Evolutionary conservation across 1,284 basidiomycete genomes (phyloP), one percentile per base, ranked within the genome.

Genomic region (Ganoderma multipileum): DNA sequence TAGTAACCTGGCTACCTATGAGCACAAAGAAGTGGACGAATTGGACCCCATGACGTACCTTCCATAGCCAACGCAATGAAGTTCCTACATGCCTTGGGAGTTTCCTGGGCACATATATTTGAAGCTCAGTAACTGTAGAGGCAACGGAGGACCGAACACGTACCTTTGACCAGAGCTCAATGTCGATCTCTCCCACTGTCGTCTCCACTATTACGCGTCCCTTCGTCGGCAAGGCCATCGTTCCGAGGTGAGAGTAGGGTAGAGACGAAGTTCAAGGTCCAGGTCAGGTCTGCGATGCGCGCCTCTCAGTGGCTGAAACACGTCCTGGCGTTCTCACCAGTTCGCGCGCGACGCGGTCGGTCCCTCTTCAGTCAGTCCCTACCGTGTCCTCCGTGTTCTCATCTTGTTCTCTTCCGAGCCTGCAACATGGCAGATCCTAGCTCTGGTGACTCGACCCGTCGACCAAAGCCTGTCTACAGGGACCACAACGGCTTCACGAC

Each of bases 121-220:
- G n/a, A n/a, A n/a, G 47, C 47, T 55, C 38, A 62, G 44, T 60
- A 73, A 30, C 52, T 28, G 23, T 18, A 39, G 33, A 28, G 11
- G 14, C 4, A 63, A 28, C 38, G 11, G 33, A 41, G 3, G 18
- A 5, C 42, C n/a, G 23, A 14, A 9, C 20, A 26, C 64, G 38
- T 16, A 92, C 93, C 83, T 95, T 96, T 23, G 95, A 89, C 96
- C 97, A 99, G 65, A 99, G 84, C 78, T 99, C 97, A 60, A 99
- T 91, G 77, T 97, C 95, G 59, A 98, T 91, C 76, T 97, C 95
- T 26, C 96, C 96, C 16, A 89, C 91, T 0, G 95, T 96, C 0
- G 97, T 99, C 71, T 95, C 89, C 60, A 99, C 85, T 52, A 98
- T 89, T 64, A 98, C 93, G 71, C 93, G 91, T 69, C 95, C 96